These are phyloP conservation scores for Andalucia godoyi DNA, from an alignment of 78 protist species.

Conservation along the genomic window DNA sequence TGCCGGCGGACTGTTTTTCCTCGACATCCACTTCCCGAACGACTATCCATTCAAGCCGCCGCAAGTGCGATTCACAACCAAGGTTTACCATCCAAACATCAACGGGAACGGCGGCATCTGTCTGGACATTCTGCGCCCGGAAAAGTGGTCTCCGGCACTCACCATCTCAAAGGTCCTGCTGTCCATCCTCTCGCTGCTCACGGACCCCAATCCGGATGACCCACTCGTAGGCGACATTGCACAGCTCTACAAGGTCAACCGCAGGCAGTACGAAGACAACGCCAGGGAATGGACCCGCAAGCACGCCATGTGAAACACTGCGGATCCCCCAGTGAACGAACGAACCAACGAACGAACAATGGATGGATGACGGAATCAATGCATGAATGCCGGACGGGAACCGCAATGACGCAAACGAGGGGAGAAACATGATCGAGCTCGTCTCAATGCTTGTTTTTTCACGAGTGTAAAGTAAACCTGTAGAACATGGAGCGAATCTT, in stretches of 20 bases:
- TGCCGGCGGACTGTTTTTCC: constrained; percentile 71
- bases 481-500: too few species aligned
- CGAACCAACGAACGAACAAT: background rate
- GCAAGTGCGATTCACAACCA: constrained; percentile 75
- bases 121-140: constrained; percentile 67
- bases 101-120: constrained; percentile 92
- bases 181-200: constrained; percentile 68
- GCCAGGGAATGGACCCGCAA: constrained; percentile 76
- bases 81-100: constrained; percentile 92
- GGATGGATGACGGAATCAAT: too few species aligned
- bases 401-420: too few species aligned
- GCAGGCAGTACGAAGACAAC: constrained; percentile 33
- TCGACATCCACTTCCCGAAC: constrained; percentile 79
- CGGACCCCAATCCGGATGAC: constrained; percentile 92
- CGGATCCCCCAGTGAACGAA: too few species aligned
- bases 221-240: constrained; percentile 91
- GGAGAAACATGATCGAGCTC: too few species aligned
- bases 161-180: constrained; percentile 81
- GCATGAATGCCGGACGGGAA: too few species aligned
- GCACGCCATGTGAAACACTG: constrained; percentile 42
- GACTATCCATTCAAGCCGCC: constrained; percentile 98
- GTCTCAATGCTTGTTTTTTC: too few species aligned
- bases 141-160: constrained; percentile 66
- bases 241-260: constrained; percentile 52
- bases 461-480: too few species aligned